Percentiles rank a stretch among this genome's conserved stretches.
Evolutionary conservation across 2,329 filamentous ascomycete species (phyloP).

Genomic region (Simplicillium aogashimaense): DNA sequence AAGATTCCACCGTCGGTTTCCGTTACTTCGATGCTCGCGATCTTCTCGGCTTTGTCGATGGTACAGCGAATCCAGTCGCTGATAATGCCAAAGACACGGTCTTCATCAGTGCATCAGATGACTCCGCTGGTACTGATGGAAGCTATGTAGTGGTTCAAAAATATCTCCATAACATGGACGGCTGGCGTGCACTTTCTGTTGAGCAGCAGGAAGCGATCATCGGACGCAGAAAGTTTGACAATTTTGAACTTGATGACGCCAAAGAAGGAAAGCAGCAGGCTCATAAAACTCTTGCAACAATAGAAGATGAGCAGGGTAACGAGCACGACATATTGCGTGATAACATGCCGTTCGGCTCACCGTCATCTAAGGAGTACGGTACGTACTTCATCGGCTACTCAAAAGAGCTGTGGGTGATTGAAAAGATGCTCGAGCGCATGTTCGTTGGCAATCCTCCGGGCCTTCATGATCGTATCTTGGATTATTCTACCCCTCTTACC

Average conservation of each 20-base stretch:
- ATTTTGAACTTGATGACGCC: conserved; percentile 44
- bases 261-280: conserved; percentile 32
- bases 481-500: conserved; percentile 42
- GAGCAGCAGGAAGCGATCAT: conserved; percentile 47
- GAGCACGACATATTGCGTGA: conserved; percentile 46
- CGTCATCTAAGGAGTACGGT: conserved; percentile 38
- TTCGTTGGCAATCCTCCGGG: conserved; percentile 44
- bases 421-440: conserved; percentile 48
- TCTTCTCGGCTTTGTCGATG: conserved; percentile 49
- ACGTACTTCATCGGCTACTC: conserved; percentile 51
- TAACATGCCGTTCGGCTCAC: conserved; percentile 52
- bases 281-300: conserved; percentile 45
- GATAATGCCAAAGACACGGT: conserved; percentile 28
- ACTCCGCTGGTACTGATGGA: conserved; percentile 29
- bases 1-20: conserved; percentile 46
- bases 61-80: conserved; percentile 47
- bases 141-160: conserved; percentile 53
- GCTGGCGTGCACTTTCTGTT: conserved; percentile 33
- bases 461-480: conserved; percentile 42
- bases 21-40: conserved; percentile 51
- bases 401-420: conserved; percentile 42
- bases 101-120: conserved; percentile 31
- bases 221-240: conserved; percentile 47
- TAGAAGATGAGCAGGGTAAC: conserved; percentile 37
- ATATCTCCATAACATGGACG: conserved; percentile 41